These are phyloP conservation scores for Nitzschia sp. DNA, from an alignment of 108 stramenopile species.

Conservation along the genomic window DNA sequence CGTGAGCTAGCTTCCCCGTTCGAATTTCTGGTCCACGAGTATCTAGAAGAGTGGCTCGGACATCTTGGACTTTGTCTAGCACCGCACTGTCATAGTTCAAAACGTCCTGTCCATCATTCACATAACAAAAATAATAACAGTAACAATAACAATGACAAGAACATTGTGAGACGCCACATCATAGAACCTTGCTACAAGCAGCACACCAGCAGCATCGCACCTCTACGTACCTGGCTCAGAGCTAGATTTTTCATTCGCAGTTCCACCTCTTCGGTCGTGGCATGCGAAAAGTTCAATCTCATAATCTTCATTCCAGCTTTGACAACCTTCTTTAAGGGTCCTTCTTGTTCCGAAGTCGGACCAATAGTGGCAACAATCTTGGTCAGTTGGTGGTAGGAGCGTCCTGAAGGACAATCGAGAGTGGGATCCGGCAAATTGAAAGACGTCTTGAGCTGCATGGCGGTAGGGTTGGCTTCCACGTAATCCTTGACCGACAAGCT, in stretches of 20 bases:
- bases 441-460: constrained; percentile 30
- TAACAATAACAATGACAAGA: neutral
- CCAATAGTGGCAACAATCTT: constrained; percentile 96
- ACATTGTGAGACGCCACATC: no score
- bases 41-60: constrained; percentile 85
- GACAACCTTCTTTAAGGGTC: constrained; percentile 74
- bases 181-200: no score
- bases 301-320: constrained; percentile 88
- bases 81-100: constrained; percentile 17
- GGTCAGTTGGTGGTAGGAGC: constrained; percentile 62
- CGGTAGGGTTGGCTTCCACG: neutral
- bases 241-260: constrained; percentile 84
- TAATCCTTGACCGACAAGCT: constrained; percentile 11
- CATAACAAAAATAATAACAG: neutral
- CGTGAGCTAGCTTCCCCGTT: constrained; percentile 79
- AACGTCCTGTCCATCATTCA: constrained; percentile 25
- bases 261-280: constrained; percentile 93
- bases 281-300: constrained; percentile 96
- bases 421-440: constrained; percentile 49
- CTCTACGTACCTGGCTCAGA: constrained; percentile 46
- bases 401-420: neutral
- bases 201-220: neutral
- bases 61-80: constrained; percentile 41
- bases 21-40: constrained; percentile 96
- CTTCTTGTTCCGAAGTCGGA: constrained; percentile 87